Conservation (phyloP, 441 rosid genomes). For the Erysimum pusillum region DNA sequence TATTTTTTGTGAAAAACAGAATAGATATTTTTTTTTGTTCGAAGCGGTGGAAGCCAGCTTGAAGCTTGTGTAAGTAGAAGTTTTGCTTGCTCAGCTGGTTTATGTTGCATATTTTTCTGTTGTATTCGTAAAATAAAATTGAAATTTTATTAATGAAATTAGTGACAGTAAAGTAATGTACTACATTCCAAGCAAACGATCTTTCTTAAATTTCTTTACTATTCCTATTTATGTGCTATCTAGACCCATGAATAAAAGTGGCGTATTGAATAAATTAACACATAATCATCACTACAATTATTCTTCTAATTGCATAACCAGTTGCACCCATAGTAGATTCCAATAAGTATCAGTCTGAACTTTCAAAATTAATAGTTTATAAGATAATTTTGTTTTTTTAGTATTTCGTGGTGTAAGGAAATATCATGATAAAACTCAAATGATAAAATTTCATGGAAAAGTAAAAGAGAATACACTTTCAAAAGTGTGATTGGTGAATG, state of each 20-base stretch:
- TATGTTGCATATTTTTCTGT: no score
- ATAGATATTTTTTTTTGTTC: neutral
- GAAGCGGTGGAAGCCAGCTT: slow-evolving; percentile 31
- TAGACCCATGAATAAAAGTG: no score
- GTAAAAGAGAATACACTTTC: slow-evolving; percentile 19
- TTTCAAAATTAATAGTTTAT: neutral
- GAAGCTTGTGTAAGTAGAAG: slow-evolving; percentile 45
- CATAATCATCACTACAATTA: neutral
- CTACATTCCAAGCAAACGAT: no score
- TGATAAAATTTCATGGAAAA: neutral
- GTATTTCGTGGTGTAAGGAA: neutral
- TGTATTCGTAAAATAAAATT: neutral
- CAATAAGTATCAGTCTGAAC: neutral
- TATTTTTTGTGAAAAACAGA: neutral
- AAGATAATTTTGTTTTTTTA: neutral
- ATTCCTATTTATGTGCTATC: no score
- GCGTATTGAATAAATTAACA: neutral
- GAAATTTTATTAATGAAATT: neutral
- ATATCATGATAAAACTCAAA: neutral
- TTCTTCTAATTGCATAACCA: no score
- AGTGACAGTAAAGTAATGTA: neutral
- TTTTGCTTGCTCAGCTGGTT: slow-evolving; percentile 49
- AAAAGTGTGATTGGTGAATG: slow-evolving; percentile 26
- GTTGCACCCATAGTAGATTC: no score
- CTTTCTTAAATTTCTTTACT: no score